Evolutionary conservation across 1,284 basidiomycete species (phyloP), one percentile per base, ranked within the genome.

Genomic region (Xerocomus cyaneibrunnescens): DNA sequence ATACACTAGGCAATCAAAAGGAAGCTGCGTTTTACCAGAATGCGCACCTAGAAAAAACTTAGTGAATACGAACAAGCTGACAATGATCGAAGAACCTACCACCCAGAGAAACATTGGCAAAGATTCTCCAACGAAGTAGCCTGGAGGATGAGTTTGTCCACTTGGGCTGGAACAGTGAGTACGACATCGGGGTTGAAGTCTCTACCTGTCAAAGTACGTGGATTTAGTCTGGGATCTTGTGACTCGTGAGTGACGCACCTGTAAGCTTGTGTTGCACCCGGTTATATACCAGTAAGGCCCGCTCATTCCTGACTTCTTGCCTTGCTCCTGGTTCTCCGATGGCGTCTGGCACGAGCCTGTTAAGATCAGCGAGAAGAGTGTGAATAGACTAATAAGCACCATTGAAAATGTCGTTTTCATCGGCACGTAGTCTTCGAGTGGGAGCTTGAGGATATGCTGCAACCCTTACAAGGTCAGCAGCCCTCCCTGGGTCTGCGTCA

Each of bases 41-140:
- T 42, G 80, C 80, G 50, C 69, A 71, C 69, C 69, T 71, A 42
- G 28, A 43, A 45, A 44, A 10, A 32, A 35, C 10, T 50, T 16
- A 42, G 21, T 43, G 5, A 35, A 34, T 43, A 17, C 30, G 35
- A 38, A 50, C 9, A n/a, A 28, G 4, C 1, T 17, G 17, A 13
- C 5, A n/a, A 34, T 22, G 41, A 38, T 25, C 17, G 13, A 31
- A 35, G n/a, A 31, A 10, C 61, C 25, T 69, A 92, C 95, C 94
- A 97, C 69, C 94, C 94, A 56, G 94, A 92, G 75, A 97, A 98
- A 62, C 92, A 94, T 66, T 95, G 93, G 69, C 93, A 96, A 3
- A 98, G 81, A 68, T 97, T 96, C 71, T 97, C 94, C 41, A 96
- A 75, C 12, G 89, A 87, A 7, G 90, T 96, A 7, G 94, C 92